These are phyloP conservation scores for Xylaria scruposa DNA, from an alignment of 495 filamentous ascomycete species.

Conservation along the genomic window DNA sequence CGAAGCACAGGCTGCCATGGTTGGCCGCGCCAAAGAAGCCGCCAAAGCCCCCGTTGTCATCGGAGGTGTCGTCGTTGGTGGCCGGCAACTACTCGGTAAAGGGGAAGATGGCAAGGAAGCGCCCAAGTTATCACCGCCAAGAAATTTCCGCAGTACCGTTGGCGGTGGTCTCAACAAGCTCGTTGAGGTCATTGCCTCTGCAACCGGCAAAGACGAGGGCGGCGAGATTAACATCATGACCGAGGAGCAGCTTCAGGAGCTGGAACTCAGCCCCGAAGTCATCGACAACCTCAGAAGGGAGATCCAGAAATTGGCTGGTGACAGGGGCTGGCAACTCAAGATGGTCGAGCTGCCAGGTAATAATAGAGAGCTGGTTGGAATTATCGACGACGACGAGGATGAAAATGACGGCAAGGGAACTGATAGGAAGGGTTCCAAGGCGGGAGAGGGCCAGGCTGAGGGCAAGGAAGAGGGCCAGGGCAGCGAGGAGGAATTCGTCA, in stretches of 20 bases:
- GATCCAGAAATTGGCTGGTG: slow-evolving; percentile 56
- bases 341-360: slow-evolving; percentile 52
- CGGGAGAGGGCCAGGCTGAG: slow-evolving; percentile 19
- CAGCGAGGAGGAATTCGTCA: slow-evolving; percentile 55
- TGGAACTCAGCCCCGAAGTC: slow-evolving; percentile 71
- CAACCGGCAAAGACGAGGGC: slow-evolving; percentile 58
- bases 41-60: slow-evolving; percentile 47
- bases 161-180: slow-evolving; percentile 29
- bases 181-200: slow-evolving; percentile 47
- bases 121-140: slow-evolving; percentile 44
- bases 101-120: slow-evolving; percentile 52
- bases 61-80: slow-evolving; percentile 61
- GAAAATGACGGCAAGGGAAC: slow-evolving; percentile 45
- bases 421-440: slow-evolving; percentile 7
- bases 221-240: slow-evolving; percentile 60
- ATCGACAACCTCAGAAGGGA: slow-evolving; percentile 69
- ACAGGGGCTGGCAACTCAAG: slow-evolving; percentile 63
- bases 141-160: slow-evolving; percentile 39
- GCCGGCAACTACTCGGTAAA: slow-evolving; percentile 53
- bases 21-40: slow-evolving; percentile 47
- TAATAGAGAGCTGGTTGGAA: slow-evolving; percentile 49
- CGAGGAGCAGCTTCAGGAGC: slow-evolving; percentile 68
- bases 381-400: slow-evolving; percentile 55
- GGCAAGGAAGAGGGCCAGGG: slow-evolving; percentile 33
- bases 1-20: slow-evolving; percentile 59